Evolutionary conservation across 805 yeast genomes (phyloP), one percentile per base, ranked within the genome.

Genomic region (Myxozyma kluyveri): DNA sequence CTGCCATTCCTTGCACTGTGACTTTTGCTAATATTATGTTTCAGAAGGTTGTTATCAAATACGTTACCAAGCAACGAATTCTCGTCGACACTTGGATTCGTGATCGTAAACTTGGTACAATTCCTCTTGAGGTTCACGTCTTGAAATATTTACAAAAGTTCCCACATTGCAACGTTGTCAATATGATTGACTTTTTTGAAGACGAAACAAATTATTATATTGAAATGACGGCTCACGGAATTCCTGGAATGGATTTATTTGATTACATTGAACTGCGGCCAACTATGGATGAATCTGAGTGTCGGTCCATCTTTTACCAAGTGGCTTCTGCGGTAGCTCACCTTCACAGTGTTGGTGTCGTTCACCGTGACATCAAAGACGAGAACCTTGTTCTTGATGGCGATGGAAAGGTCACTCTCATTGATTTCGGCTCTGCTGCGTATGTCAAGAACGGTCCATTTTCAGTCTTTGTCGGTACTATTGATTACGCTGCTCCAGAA

Each of bases 401-500:
- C 50, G 43, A 60, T 23, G 95, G 93, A 1, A 75, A 81, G 41
- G 83, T 88, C 47, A 90, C 89, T 66, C 73, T 91, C 56, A 91
- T 91, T 65, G 99, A 91, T 70, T 91, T 89, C 68, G 99, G 99
- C 0, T 84, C 95, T 43, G 96, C 98, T 0, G 96, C 97, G 0
- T 88, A 88, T 67, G 80, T 83, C 19, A 80, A 78, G 59, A 88
- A 84, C 71, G 98, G 97, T 0, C 98, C 98, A 3, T 93, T 91
- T 70, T 96, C 91, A 61, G 96, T 93, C 3, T 91, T 93, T 70
- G 98, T 93, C 1, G 99, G 99, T 2, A 93, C 99, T 0, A 83
- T 93, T 40, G 97, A 93, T 68, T 93, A 91, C 68, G 98, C 98
- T 0, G 95, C 98, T 0, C 99, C 99, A 0, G 99, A 93, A 68